Evolutionary conservation across 2,329 filamentous ascomycete species (phyloP).

Genomic region (Fusarium domesticum): DNA sequence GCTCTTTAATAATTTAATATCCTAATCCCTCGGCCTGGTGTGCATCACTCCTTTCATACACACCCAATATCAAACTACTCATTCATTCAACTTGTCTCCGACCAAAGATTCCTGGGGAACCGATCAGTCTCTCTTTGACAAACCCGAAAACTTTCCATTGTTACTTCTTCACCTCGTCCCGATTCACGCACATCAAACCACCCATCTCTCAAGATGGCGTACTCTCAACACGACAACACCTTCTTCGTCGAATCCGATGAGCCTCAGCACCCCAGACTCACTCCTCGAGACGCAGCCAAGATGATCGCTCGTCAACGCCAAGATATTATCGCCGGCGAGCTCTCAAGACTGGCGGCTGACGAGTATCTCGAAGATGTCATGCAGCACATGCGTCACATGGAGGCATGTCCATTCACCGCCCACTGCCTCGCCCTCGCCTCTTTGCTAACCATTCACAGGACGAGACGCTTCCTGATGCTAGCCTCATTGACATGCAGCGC

Average conservation of each 20-base stretch:
- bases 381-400: conserved; percentile 93
- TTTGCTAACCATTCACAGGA: conserved; percentile 44
- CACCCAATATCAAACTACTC: no score
- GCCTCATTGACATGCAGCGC: conserved; percentile 97
- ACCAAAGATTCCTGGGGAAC: conserved; percentile 54
- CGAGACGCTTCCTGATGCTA: conserved; percentile 91
- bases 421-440: not conserved
- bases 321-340: conserved; percentile 82
- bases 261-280: conserved; percentile 53
- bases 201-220: conserved; percentile 44
- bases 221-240: conserved; percentile 42
- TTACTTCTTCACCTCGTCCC: not conserved
- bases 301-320: conserved; percentile 79
- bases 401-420: conserved; percentile 51
- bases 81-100: conserved; percentile 35
- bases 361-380: conserved; percentile 95
- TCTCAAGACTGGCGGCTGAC: conserved; percentile 79
- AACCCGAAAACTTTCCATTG: not conserved
- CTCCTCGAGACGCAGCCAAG: conserved; percentile 71
- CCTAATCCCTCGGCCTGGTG: conserved; percentile 45
- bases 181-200: conserved; percentile 17
- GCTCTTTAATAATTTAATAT: conserved; percentile 60
- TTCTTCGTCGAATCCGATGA: conserved; percentile 59
- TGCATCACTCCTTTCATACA: conserved; percentile 33
- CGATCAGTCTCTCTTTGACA: conserved; percentile 44